These are phyloP conservation scores for Sporisorium exsertum DNA, from an alignment of 1,284 basidiomycete species.

Conservation along the genomic window DNA sequence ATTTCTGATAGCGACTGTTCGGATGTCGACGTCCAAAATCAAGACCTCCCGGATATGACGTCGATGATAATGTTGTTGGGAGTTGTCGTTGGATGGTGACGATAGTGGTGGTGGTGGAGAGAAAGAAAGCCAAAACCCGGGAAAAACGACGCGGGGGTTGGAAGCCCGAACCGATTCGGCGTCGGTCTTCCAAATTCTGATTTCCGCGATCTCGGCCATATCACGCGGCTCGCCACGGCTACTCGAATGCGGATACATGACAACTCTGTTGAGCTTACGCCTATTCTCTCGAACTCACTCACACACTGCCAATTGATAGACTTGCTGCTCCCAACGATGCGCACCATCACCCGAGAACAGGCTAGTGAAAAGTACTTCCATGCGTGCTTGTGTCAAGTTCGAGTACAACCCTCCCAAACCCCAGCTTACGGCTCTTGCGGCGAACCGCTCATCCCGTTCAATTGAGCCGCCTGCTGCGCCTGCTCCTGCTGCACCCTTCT, in stretches of 20 bases:
- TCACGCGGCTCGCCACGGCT: neutral
- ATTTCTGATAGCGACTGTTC: neutral
- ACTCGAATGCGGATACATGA: too few relatives aligned
- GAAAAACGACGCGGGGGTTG: conserved; percentile 28
- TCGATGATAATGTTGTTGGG: neutral
- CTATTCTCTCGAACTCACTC: neutral
- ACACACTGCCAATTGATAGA: neutral
- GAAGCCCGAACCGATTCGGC: neutral
- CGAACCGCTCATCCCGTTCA: conserved; percentile 11
- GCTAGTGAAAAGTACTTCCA: neutral
- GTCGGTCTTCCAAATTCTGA: conserved; percentile 39
- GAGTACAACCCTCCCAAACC: neutral
- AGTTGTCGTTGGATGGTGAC: too few relatives aligned
- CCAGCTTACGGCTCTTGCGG: conserved; percentile 23
- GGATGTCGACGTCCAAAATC: neutral
- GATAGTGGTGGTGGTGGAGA: conserved; percentile 14
- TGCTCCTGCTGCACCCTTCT: conserved; percentile 25
- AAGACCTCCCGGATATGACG: neutral
- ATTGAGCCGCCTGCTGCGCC: conserved; percentile 22
- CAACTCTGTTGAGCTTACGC: too few relatives aligned
- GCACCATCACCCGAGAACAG: neutral
- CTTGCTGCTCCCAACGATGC: too few relatives aligned
- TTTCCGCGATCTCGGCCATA: conserved; percentile 17
- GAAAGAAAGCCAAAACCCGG: conserved; percentile 5
- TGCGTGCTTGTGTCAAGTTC: neutral